Evolutionary conservation across 371 early-diverging fungal genomes (phyloP), one percentile per base, ranked within the genome.

Genomic region (Ordospora colligata): DNA sequence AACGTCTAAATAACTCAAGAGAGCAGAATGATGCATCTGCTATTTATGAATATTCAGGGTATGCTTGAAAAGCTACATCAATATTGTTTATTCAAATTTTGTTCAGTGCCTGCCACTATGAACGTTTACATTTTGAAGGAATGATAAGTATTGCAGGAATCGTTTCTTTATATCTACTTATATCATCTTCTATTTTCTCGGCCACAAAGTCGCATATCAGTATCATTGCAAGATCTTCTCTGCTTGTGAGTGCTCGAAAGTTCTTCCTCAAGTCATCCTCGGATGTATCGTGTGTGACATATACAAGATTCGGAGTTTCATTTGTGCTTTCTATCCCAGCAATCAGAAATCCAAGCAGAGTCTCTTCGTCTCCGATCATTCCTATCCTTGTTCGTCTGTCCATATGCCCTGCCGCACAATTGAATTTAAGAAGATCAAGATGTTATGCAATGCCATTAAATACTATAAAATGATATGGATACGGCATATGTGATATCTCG

Each of bases 341-440:
- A 7, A 84, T 74, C 63, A 58, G 70, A 65, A 82, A 84, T 40
- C 83, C 82, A 25, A 32, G 77, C 14, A 82, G 43, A 68, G 84
- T 82, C 17, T 79, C 78, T 64, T 84, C 82, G 53, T 82, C 83
- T 71, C 81, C 82, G 19, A 84, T 67, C 40, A 84, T 69, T 32
- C 75, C 82, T 50, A 84, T 74, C 53, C 58, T 74, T 19, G 73
- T 78, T 54, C 77, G 42, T 23, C 27, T 40, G 19, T 51, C 42
- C 69, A 52, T 69, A 40, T 47, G 50, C 68, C 50, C 46, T 27
- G n/a, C 1, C 12, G 32, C 32, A 32, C 32, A 32, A 32, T 32
- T 32, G 32, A 32, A 32, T 32, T 32, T 32, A 32, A 32, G 32
- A 1, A 32, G 2, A 32, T 32, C 32, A n/a, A n/a, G n/a, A n/a